Base-by-base conservation (phyloP, 768 basidiomycete genomes). In the Sistotremastrum niveocremeum region DNA sequence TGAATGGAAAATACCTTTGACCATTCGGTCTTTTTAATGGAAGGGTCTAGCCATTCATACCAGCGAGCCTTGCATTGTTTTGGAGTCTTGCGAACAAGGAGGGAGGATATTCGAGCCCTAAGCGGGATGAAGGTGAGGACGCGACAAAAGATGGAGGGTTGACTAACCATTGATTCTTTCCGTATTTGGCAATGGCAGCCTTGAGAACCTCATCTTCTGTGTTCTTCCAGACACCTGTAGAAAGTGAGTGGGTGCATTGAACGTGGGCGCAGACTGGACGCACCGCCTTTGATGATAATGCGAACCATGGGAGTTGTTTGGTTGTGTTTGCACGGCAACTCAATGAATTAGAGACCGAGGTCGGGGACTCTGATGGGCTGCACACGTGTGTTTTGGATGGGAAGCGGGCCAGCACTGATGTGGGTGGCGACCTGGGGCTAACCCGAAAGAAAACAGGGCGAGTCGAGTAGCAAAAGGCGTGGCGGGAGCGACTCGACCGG, bases 21-120 rank as follows among this genome's bases (percentile, higher is more conserved):
- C 95, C 95, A 99, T 63, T 98, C 95, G 11, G 94, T 97, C 71
- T 99, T 99, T 66, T 97, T 97, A 65, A 98, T 99, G 44, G 90
- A 93, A 5, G 95, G 95, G 66, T 99, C 95, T 42, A 98, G 69
- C 95, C 95, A 98, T 67, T 97, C 94, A 59, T 94, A 97, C 94
- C 94, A 98, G 37, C 90, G 84, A 1, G 89, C 89, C 64, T 99
- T 99, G 71, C 95, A 99, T 68, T 99, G 95, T 61, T 99, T 99
- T 7, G 95, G 93, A 2, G 95, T 99, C 65, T 99, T 99, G 53
- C 95, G 80, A 34, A 98, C 95, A 44, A 99, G 77, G 32, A 99
- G 72, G 33, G 94, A 98, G 7, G 91, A 95, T 60, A 99, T 98
- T 56, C 94, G 90, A 30, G 94, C 94, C 93, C 88, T 86, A 41